A percentile compares a stretch with the other conserved stretches of the same genome.
phyloP scores from a whole-genome alignment of 2,329 filamentous ascomycete genomes.

The Sporothrix brasiliensis region DNA sequence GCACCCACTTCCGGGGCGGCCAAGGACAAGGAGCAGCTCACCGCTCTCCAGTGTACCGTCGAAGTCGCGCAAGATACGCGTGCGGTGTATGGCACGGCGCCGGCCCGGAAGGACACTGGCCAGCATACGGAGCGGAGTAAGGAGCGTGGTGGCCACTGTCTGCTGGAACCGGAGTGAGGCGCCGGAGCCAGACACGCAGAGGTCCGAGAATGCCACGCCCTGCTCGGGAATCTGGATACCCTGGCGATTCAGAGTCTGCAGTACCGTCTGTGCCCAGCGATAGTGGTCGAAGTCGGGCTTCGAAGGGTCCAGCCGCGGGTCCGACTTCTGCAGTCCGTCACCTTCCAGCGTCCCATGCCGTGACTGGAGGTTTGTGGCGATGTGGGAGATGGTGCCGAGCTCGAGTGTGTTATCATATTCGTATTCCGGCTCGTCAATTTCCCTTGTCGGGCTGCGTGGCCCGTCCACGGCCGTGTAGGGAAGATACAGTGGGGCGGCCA shows the following conservation, averaged over 20 bases:
- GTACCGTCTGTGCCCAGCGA: constrained; percentile 10
- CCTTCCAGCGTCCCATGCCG: background rate
- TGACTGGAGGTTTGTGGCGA: background rate
- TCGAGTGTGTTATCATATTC: constrained; percentile 7
- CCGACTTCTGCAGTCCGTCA: background rate
- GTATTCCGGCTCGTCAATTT: background rate
- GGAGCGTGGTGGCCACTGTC: constrained; percentile 63
- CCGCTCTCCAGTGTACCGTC: constrained; percentile 56
- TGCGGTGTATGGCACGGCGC: constrained; percentile 52
- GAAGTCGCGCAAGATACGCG: constrained; percentile 57
- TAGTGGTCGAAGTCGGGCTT: constrained; percentile 6
- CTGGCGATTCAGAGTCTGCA: constrained; percentile 8
- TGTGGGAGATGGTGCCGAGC: constrained; percentile 14
- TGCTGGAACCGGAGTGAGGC: constrained; percentile 66
- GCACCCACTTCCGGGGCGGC: constrained; percentile 61
- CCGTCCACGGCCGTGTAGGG: background rate
- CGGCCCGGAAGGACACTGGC: constrained; percentile 39
- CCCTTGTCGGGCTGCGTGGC: constrained; percentile 1
- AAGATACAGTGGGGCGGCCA: constrained; percentile 2
- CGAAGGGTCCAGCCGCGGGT: constrained; percentile 3
- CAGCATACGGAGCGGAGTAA: constrained; percentile 46
- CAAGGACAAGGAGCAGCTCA: constrained; percentile 61
- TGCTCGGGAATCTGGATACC: constrained; percentile 15
- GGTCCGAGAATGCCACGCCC: background rate
- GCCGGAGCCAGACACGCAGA: constrained; percentile 7